Evolutionary conservation across 768 basidiomycete species (phyloP).

Genomic region (Trametes villosa): DNA sequence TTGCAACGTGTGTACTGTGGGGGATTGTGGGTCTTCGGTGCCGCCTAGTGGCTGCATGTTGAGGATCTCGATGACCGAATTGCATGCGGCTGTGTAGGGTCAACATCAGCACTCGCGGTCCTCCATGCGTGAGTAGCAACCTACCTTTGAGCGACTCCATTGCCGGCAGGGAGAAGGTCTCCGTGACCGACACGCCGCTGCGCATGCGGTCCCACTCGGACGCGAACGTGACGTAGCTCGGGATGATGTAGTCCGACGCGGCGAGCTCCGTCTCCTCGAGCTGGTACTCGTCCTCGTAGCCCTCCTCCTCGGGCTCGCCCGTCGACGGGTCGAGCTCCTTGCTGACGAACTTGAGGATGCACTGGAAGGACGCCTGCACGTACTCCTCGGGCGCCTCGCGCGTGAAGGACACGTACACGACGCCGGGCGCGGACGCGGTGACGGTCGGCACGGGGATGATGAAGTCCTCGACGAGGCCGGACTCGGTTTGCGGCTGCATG

Average conservation of each 20-base stretch:
- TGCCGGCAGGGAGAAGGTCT: conserved; percentile 90
- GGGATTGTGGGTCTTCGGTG: conserved; percentile 77
- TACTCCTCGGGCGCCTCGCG: conserved; percentile 79
- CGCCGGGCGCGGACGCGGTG: conserved; percentile 73
- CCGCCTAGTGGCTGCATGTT: conserved; percentile 98
- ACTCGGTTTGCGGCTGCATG: conserved; percentile 81
- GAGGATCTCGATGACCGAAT: conserved; percentile 93
- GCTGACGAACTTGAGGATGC: conserved; percentile 91
- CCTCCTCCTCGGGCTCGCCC: conserved; percentile 95
- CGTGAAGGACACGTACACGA: conserved; percentile 93
- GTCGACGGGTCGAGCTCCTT: conserved; percentile 97
- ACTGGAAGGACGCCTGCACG: conserved; percentile 83
- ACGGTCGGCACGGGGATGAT: conserved; percentile 85
- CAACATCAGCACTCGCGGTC: conserved; percentile 25
- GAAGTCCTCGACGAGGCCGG: conserved; percentile 88
- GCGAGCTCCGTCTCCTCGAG: conserved; percentile 94
- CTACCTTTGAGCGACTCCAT: conserved; percentile 94
- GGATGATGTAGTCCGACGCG: conserved; percentile 93
- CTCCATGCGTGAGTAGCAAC: conserved; percentile 32
- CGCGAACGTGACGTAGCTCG: conserved; percentile 91
- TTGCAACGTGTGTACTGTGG: conserved; percentile 92
- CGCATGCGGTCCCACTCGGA: conserved; percentile 95
- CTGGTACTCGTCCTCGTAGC: conserved; percentile 99
- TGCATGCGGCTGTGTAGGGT: conserved; percentile 79
- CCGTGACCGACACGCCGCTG: conserved; percentile 76